Evolutionary conservation across 768 basidiomycete genomes (phyloP).

Genomic region (Rhizopogon roseolus): DNA sequence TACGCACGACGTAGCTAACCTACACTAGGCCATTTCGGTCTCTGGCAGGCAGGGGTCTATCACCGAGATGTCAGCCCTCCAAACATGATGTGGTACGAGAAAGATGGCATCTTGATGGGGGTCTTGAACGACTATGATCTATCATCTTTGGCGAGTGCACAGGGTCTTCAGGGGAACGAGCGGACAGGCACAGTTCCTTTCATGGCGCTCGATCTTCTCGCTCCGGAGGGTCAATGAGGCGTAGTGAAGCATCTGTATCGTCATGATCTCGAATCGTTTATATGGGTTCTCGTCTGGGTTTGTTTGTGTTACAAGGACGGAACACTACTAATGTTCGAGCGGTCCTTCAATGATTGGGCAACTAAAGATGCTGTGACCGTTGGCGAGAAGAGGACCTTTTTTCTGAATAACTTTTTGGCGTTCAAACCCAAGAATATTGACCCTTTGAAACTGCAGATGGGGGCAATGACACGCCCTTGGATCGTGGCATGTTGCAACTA

Average conservation of each 20-base stretch:
- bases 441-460: too few relatives aligned
- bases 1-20: too few relatives aligned
- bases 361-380: too few relatives aligned
- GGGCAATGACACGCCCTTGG: too few relatives aligned
- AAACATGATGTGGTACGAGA: slow-evolving; percentile 10
- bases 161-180: not conserved
- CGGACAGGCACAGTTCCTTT: slow-evolving; percentile 13
- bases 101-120: not conserved
- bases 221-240: not conserved
- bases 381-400: too few relatives aligned
- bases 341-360: too few relatives aligned
- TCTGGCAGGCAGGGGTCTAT: not conserved
- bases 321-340: too few relatives aligned
- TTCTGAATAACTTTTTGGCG: too few relatives aligned
- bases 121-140: slow-evolving; percentile 15
- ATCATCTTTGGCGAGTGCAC: not conserved
- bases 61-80: not conserved
- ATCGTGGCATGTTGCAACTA: too few relatives aligned
- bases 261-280: not conserved
- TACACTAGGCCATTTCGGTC: not conserved
- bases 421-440: too few relatives aligned
- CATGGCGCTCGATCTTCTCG: slow-evolving; percentile 9
- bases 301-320: not conserved
- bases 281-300: not conserved
- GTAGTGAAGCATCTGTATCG: not conserved